Percentiles rank a stretch among this genome's conserved stretches.
Conservation (phyloP, 345 rosid species). For the Carallia pectinifolia region DNA sequence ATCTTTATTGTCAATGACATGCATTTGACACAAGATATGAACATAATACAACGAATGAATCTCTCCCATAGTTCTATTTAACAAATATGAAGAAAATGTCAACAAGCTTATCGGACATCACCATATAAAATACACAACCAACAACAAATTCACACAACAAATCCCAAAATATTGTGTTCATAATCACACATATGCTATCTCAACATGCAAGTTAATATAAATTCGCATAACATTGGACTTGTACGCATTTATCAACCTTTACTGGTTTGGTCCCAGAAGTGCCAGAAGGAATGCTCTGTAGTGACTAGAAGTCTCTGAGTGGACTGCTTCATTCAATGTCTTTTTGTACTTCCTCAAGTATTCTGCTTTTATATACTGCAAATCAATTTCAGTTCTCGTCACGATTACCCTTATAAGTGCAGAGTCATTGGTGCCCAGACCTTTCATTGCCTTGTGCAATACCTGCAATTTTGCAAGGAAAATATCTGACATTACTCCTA, state of each 20-base stretch:
- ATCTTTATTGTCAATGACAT: no score
- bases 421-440: constrained; percentile 58
- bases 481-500: background rate
- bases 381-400: constrained; percentile 69
- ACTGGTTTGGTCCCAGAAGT: constrained; percentile 56
- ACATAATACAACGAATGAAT: no score
- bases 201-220: background rate
- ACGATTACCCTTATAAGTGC: constrained; percentile 57
- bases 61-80: no score
- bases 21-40: no score
- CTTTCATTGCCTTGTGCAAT: constrained; percentile 59
- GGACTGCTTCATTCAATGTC: constrained; percentile 57
- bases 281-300: constrained; percentile 58
- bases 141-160: no score
- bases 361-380: constrained; percentile 65
- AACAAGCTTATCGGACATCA: no score
- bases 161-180: no score
- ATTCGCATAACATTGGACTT: background rate
- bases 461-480: constrained; percentile 29
- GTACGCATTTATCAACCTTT: constrained; percentile 5
- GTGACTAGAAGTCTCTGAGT: constrained; percentile 65
- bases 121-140: no score
- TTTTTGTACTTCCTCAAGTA: constrained; percentile 55
- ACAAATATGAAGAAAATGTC: no score
- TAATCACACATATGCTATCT: no score